Conservation (phyloP, 768 basidiomycete species). For the Phanerodontia chrysosporium region DNA sequence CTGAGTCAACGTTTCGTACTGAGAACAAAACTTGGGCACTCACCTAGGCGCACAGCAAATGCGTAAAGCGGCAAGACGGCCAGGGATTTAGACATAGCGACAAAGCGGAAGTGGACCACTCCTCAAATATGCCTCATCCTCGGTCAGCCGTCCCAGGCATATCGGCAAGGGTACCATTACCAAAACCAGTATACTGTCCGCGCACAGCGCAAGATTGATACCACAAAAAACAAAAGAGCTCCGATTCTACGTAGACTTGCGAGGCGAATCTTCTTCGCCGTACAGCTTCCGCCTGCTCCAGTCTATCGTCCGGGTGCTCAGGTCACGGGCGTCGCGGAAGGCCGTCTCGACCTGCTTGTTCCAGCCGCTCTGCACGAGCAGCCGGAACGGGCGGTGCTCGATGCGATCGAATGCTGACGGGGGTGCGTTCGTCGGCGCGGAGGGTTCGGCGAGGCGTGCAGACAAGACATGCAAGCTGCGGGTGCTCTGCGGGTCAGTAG, state of each 20-base stretch:
- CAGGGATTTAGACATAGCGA: too few species aligned
- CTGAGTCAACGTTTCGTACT: too few species aligned
- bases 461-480: constrained; percentile 20
- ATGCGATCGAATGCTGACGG: constrained; percentile 22
- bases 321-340: constrained; percentile 16
- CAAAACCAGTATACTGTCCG: too few species aligned
- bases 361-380: constrained; percentile 24
- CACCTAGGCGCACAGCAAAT: too few species aligned
- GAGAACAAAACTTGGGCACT: too few species aligned
- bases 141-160: too few species aligned
- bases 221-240: not conserved
- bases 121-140: too few species aligned
- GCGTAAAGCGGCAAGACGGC: too few species aligned
- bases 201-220: not conserved
- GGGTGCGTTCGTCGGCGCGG: constrained; percentile 16
- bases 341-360: constrained; percentile 25
- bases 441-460: constrained; percentile 19
- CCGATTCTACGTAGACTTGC: not conserved
- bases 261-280: constrained; percentile 11
- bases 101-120: too few species aligned
- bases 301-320: constrained; percentile 17
- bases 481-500: not conserved
- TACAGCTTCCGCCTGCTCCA: constrained; percentile 23
- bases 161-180: too few species aligned
- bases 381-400: constrained; percentile 19